Conservation (phyloP, 2,329 filamentous ascomycete species). For the Botrytis deweyae region DNA sequence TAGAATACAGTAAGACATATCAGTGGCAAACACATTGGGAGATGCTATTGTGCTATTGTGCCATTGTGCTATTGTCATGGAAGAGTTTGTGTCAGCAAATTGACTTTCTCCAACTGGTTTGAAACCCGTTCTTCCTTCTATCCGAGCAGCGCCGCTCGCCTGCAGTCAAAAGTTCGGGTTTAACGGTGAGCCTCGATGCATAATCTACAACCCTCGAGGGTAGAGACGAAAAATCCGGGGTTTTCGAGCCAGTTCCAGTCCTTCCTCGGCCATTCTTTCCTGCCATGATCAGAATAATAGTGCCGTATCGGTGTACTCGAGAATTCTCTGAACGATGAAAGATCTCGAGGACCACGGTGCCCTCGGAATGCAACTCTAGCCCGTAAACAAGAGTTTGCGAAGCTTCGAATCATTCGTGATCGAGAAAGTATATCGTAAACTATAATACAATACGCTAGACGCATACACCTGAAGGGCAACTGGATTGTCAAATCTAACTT, state of each 20-base stretch:
- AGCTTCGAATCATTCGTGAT: neutral
- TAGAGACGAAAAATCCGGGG: conserved; percentile 18
- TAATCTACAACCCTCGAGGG: conserved; percentile 19
- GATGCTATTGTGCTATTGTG: neutral
- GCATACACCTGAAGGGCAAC: neutral
- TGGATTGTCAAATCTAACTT: neutral
- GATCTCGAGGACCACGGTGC: neutral
- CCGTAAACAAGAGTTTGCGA: neutral
- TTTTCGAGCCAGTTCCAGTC: conserved; percentile 13
- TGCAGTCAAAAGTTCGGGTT: neutral
- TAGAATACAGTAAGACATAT: conserved; percentile 12
- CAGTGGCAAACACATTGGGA: conserved; percentile 15
- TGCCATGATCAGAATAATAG: conserved; percentile 13
- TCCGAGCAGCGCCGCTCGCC: conserved; percentile 1
- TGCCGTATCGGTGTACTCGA: conserved; percentile 9
- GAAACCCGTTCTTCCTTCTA: conserved; percentile 6
- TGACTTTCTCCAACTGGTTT: neutral
- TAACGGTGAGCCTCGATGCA: conserved; percentile 16
- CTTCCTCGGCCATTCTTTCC: conserved; percentile 8
- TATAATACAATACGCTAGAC: neutral
- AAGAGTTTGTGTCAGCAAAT: neutral
- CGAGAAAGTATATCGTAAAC: neutral
- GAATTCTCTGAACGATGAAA: neutral
- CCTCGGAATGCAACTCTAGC: conserved; percentile 1
- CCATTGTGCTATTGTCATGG: neutral